Percentiles rank a stretch among this genome's conserved stretches.
These are phyloP conservation scores for Cutaneotrichosporon daszewskae DNA, from an alignment of 1,284 basidiomycete genomes.

Conservation along the genomic window DNA sequence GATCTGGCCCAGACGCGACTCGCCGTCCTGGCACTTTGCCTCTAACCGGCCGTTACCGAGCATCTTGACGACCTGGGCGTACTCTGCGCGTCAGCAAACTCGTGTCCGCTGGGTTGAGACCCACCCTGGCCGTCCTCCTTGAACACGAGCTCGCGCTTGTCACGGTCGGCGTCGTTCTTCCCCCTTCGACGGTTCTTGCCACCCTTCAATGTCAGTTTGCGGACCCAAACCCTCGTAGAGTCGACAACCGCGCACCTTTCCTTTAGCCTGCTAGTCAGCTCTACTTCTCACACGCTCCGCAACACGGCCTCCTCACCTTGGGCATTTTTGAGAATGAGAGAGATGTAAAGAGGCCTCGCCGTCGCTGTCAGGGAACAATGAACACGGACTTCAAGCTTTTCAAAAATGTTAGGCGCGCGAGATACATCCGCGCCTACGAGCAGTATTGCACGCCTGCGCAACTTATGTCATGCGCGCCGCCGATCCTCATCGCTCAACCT, in stretches of 20 bases:
- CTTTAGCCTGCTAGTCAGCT: conserved; percentile 36
- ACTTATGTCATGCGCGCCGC: no score
- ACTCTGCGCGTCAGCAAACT: conserved; percentile 56
- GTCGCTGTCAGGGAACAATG: conserved; percentile 1
- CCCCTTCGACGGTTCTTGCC: conserved; percentile 99
- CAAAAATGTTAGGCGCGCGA: conserved; percentile 1
- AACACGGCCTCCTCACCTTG: no score
- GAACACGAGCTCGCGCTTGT: conserved; percentile 98
- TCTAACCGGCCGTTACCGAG: conserved; percentile 96
- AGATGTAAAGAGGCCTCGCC: conserved; percentile 6
- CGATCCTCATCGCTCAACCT: no score
- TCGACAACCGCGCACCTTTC: conserved; percentile 34
- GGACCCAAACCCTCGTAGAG: neutral
- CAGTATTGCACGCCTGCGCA: no score
- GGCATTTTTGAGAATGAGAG: conserved; percentile 43
- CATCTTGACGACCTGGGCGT: conserved; percentile 98
- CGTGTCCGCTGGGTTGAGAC: conserved; percentile 13
- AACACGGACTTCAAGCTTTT: neutral
- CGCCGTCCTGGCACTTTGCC: conserved; percentile 96
- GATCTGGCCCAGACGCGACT: conserved; percentile 96
- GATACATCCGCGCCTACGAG: no score
- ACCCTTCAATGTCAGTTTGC: conserved; percentile 56
- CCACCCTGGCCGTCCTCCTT: conserved; percentile 90
- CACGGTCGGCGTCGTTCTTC: conserved; percentile 98
- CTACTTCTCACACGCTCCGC: no score